Evolutionary conservation across 495 filamentous ascomycete genomes (phyloP).

Genomic region (Cercophora sp.): DNA sequence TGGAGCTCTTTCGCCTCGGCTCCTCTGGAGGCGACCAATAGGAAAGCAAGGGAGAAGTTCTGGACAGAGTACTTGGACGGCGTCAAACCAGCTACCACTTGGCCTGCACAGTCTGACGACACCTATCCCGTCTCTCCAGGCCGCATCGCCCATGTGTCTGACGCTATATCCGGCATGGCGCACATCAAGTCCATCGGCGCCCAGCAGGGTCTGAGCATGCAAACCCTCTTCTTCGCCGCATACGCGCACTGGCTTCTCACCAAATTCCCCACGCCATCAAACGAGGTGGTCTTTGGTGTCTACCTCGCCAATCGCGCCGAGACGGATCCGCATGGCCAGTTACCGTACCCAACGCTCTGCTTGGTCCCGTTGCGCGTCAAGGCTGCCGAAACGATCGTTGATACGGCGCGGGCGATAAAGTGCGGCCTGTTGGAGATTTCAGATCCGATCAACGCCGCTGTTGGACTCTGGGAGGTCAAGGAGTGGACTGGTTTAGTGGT

Average conservation of each 20-base stretch:
- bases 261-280: not conserved
- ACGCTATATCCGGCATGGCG: conserved; percentile 17
- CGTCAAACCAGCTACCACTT: not conserved
- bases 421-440: conserved; percentile 38
- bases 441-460: conserved; percentile 27
- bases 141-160: not conserved
- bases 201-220: conserved; percentile 32
- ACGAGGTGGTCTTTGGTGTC: conserved; percentile 37
- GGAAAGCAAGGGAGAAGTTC: conserved; percentile 34
- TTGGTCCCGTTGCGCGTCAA: conserved; percentile 39
- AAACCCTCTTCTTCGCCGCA: conserved; percentile 41
- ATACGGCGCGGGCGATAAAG: conserved; percentile 34
- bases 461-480: conserved; percentile 46
- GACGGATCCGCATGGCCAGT: conserved; percentile 12
- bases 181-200: conserved; percentile 17
- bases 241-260: conserved; percentile 31
- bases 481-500: conserved; percentile 45
- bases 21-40: conserved; percentile 11
- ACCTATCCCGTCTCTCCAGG: not conserved
- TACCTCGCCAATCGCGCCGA: conserved; percentile 43
- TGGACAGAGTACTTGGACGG: conserved; percentile 52
- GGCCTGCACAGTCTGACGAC: not conserved
- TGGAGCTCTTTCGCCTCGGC: not conserved
- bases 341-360: conserved; percentile 35
- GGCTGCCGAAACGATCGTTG: conserved; percentile 4